Evolutionary conservation across 176 grass and related monocot species (phyloP), one percentile per base, ranked within the genome.

Genomic region (Oryza longistaminata): DNA sequence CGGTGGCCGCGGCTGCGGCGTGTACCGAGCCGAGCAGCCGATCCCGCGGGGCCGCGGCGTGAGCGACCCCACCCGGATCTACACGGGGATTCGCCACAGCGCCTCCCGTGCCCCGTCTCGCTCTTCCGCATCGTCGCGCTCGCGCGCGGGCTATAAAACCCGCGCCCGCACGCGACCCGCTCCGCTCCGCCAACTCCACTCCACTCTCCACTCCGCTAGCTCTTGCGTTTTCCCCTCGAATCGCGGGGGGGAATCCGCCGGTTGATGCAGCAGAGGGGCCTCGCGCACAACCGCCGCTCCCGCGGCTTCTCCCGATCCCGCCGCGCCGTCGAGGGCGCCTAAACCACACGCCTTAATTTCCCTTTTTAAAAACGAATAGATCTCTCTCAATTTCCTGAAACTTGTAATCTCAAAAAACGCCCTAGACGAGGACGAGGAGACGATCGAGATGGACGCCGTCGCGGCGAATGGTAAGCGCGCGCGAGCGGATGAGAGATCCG

Each of bases 221-320:
- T n/a, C n/a, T n/a, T 6, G 1, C 3, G 2, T 9, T 3, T 35
- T 35, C 34, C 2, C 12, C 43, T 15, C 4, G 48, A 24, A 33
- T 53, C 81, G 27, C 24, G 74, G 45, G 19, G 37, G 39, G 39
- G 39, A 31, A 17, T 72, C 8, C 29, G 69, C 11, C 34, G 68
- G 61, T 88, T 82, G 81, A 98, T 98, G 96, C 81, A 87, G 67
- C 93, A 92, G 88, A 83, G 82, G 13, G 96, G 93, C n/a, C 86
- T 87, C 65, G 60, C 80, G n/a, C 67, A 82, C 84, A 88, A 98
- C 82, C 81, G 96, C 81, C 90, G 91, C 81, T 99, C 96, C 61
- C 89, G 93, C 86, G 94, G 96, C 89, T 99, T 99, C 91, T 96
- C 96, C 31, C 81, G 96, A 83, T 88, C 93, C 76, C 96, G 96